Conservation (phyloP, 768 basidiomycete genomes). For the Mycena rebaudengoi region DNA sequence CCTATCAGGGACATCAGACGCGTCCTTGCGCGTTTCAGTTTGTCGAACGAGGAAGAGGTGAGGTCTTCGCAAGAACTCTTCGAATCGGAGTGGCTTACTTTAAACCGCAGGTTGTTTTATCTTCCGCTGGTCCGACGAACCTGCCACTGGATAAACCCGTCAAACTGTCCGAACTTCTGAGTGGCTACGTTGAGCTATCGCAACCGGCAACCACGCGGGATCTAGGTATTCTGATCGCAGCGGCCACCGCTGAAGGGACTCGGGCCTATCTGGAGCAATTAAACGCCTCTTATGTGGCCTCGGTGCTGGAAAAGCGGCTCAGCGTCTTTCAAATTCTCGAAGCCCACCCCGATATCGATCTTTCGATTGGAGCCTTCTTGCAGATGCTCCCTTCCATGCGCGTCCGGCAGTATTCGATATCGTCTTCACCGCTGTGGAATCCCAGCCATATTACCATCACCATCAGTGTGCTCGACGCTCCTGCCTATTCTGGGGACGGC, state of each 20-base stretch:
- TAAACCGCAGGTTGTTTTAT: conserved; percentile 42
- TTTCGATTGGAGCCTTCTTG: conserved; percentile 48
- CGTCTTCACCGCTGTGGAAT: conserved; percentile 56
- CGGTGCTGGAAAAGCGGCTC: conserved; percentile 45
- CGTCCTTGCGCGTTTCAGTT: conserved; percentile 44
- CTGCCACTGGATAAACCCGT: conserved; percentile 50
- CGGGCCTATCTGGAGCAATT: conserved; percentile 40
- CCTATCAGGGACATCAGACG: conserved; percentile 48
- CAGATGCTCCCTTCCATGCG: conserved; percentile 56
- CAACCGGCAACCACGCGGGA: conserved; percentile 56
- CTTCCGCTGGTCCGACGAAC: conserved; percentile 47
- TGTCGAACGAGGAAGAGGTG: conserved; percentile 51
- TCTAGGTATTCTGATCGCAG: conserved; percentile 41
- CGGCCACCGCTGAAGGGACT: conserved; percentile 35
- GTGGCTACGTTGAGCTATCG: conserved; percentile 56
- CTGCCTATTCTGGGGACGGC: conserved; percentile 41
- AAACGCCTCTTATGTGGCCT: conserved; percentile 38
- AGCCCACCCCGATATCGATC: conserved; percentile 41
- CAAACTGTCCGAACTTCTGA: conserved; percentile 45
- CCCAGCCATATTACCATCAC: conserved; percentile 53
- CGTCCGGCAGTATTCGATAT: conserved; percentile 60
- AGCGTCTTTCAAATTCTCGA: conserved; percentile 55
- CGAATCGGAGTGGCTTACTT: neutral
- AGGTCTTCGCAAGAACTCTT: neutral
- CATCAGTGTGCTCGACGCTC: conserved; percentile 51